phyloP scores from a whole-genome alignment of 305 asterid species.

The Fraxinus angustifolia region DNA sequence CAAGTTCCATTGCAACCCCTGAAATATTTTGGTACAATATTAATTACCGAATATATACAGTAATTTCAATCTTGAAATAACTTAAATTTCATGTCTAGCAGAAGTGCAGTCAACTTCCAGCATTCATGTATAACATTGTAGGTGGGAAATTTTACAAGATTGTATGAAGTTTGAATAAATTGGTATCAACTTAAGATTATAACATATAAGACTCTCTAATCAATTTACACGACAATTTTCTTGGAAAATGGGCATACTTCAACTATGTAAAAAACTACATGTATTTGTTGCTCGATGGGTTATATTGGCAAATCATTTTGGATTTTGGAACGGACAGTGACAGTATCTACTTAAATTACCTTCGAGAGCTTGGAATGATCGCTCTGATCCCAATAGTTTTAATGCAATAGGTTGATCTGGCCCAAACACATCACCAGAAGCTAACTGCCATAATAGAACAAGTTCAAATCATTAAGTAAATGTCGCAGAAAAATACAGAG shows the following conservation, averaged over 20 bases:
- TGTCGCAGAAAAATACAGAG: not conserved
- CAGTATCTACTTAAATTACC: slow-evolving; percentile 39
- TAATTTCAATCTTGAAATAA: not conserved
- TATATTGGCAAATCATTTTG: not conserved
- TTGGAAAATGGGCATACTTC: not conserved
- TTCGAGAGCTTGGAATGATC: slow-evolving; percentile 94
- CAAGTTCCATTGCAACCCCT: slow-evolving; percentile 99
- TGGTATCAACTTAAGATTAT: not conserved
- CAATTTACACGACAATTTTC: not conserved
- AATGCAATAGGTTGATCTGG: slow-evolving; percentile 88
- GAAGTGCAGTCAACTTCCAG: not conserved
- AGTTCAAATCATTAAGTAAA: not conserved
- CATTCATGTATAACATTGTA: not conserved
- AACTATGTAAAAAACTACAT: not conserved
- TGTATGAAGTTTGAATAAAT: not conserved
- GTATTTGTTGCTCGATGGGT: not conserved
- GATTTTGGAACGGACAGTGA: not conserved
- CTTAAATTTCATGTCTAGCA: slow-evolving; percentile 7
- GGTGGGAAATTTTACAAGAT: not conserved
- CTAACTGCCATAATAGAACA: slow-evolving; percentile 55
- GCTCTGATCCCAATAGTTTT: slow-evolving; percentile 80
- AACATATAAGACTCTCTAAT: not conserved
- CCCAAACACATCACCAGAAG: slow-evolving; percentile 96
- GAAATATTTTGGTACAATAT: slow-evolving; percentile 6
- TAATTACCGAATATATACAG: slow-evolving; percentile 2